phyloP scores from a whole-genome alignment of 2,329 filamentous ascomycete genomes.

The Decorospora gaudefroyi region DNA sequence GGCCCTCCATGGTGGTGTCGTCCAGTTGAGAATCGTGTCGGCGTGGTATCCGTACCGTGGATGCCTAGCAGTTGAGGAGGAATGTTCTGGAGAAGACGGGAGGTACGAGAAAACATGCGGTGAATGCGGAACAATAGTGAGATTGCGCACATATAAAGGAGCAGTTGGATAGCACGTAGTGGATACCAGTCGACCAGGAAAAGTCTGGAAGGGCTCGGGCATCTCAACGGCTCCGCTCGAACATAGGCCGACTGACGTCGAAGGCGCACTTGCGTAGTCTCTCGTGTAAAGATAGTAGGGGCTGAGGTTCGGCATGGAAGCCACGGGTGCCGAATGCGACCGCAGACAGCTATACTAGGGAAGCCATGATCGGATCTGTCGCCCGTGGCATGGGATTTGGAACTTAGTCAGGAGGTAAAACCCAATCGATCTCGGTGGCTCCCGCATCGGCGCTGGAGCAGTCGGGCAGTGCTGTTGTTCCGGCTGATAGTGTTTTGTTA shows the following conservation, averaged over 20 bases:
- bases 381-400: no score
- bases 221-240: conserved; percentile 2
- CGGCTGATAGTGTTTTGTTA: no score
- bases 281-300: conserved; percentile 2
- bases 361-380: neutral
- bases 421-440: neutral
- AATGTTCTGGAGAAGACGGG: no score
- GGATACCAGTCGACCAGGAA: conserved; percentile 1
- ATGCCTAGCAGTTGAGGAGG: no score
- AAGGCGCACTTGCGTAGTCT: neutral
- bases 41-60: no score
- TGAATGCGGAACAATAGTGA: neutral
- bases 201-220: neutral
- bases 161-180: neutral
- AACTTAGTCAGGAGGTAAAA: no score
- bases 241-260: conserved; percentile 3
- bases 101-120: neutral
- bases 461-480: neutral
- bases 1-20: conserved; percentile 2
- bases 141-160: conserved; percentile 2
- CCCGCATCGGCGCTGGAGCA: neutral
- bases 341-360: neutral
- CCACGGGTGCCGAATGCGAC: conserved; percentile 2
- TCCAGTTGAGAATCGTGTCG: no score
- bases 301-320: neutral